phyloP scores from a whole-genome alignment of 768 basidiomycete genomes.

The Lentinula sp. region DNA sequence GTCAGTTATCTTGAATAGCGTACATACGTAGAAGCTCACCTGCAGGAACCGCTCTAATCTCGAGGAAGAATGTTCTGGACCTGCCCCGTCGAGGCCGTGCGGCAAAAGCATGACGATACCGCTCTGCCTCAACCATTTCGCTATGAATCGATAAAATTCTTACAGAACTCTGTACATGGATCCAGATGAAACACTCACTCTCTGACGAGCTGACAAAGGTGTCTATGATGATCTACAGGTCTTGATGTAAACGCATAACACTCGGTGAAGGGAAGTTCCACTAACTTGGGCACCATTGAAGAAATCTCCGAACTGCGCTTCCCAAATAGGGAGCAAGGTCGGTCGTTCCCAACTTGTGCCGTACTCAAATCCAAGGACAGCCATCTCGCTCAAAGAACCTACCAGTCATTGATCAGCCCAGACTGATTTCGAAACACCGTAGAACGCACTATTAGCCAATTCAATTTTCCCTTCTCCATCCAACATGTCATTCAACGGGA shows the following conservation, averaged over 20 bases:
- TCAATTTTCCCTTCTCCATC: conserved; percentile 65
- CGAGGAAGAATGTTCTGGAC: conserved; percentile 89
- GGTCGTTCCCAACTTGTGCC: conserved; percentile 89
- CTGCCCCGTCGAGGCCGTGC: conserved; percentile 88
- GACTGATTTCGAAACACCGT: too few species aligned
- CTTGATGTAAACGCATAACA: background rate
- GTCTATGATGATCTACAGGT: conserved; percentile 70
- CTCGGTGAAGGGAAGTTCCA: background rate
- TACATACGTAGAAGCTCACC: conserved; percentile 29
- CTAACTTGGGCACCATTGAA: conserved; percentile 79
- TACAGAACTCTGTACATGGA: background rate
- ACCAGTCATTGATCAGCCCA: background rate
- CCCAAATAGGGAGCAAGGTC: conserved; percentile 81
- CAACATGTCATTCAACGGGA: conserved; percentile 74
- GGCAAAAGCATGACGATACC: conserved; percentile 82
- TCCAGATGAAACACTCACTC: conserved; percentile 46
- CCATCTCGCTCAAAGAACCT: conserved; percentile 89
- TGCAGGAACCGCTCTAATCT: conserved; percentile 90
- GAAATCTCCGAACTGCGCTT: conserved; percentile 94
- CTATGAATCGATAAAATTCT: too few species aligned
- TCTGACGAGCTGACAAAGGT: conserved; percentile 83
- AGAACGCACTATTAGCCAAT: conserved; percentile 72
- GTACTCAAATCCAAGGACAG: conserved; percentile 89
- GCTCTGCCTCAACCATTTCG: conserved; percentile 93
- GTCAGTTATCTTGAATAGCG: conserved; percentile 1